Conservation (phyloP, 257 asterid species). For the Leptodermis oblonga region DNA sequence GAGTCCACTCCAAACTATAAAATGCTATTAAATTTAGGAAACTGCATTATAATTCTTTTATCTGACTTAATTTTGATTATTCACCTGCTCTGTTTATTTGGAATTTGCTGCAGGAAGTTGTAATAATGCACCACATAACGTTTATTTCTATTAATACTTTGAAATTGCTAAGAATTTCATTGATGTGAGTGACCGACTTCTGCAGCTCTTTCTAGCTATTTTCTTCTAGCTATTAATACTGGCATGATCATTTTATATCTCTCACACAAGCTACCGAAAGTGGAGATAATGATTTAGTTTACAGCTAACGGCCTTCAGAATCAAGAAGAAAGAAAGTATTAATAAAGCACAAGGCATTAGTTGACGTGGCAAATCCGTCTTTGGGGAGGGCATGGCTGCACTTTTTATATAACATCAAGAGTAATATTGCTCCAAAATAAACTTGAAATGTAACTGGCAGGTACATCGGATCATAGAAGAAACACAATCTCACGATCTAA, state of each 20-base stretch:
- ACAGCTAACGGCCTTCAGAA: too few relatives aligned
- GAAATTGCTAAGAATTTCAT: not conserved
- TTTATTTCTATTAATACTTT: not conserved
- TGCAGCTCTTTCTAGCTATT: not conserved
- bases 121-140: conserved; percentile 66
- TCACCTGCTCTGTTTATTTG: conserved; percentile 13
- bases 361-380: too few relatives aligned
- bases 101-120: conserved; percentile 62
- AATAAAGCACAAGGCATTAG: too few relatives aligned
- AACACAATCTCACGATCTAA: not conserved
- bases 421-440: too few relatives aligned
- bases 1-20: too few relatives aligned
- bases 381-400: too few relatives aligned
- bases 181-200: not conserved
- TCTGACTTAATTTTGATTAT: conserved; percentile 5
- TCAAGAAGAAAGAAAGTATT: too few relatives aligned
- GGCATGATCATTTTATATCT: conserved; percentile 36
- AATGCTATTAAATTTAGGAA: too few relatives aligned
- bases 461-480: not conserved
- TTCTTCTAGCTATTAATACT: not conserved
- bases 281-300: too few relatives aligned
- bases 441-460: too few relatives aligned
- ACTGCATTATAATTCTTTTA: not conserved
- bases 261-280: conserved; percentile 83
- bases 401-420: too few relatives aligned